Base-by-base conservation (phyloP, 768 basidiomycete species). In the Leucocoprinus leucothites region DNA sequence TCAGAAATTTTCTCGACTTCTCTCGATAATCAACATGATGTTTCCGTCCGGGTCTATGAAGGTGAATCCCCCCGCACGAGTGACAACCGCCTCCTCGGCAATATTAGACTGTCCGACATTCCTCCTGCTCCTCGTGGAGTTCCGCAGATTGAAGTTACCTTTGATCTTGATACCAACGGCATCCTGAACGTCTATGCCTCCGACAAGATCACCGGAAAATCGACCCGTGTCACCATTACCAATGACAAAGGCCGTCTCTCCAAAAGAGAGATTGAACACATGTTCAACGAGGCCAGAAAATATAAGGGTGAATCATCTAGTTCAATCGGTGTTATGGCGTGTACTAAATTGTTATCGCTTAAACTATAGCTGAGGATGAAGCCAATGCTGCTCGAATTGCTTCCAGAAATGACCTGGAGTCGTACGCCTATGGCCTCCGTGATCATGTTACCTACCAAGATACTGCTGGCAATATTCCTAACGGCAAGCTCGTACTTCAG, bases 1-100 rank as follows among this genome's bases (percentile, higher is more conserved):
- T 94, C 95, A 7, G 94, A 98, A 77, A 92, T 89, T 67, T 97
- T 98, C 85, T 98, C 95, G 38, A 98, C 96, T 18, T 95, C 96
- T 80, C 86, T 94, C 61, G 95, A 97, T 80, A 97, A 98, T 79
- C 94, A 98, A 71, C 94, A 95, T 55, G 94, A 94, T 80, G 95
- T 98, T 44, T 85, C 96, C 66, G 97, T 98, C 71, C 94, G 97
- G 70, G 95, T 98, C 34, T 97, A 85, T 75, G 96, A 98, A 80
- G 96, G 95, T 74, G 94, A 98, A 72, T 93, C 95, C 79, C 93
- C 94, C 26, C 91, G 94, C 67, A 97, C 95, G 57, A 97, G 95
- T 80, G 96, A 98, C 77, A 98, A 98, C 82, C 97, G 97, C 78
- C 71, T 94, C 31, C 91, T 98, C 68, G 96, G 96, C 69, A 97